phyloP scores from a whole-genome alignment of 2,329 filamentous ascomycete species.

The Diaporthe sp. region DNA sequence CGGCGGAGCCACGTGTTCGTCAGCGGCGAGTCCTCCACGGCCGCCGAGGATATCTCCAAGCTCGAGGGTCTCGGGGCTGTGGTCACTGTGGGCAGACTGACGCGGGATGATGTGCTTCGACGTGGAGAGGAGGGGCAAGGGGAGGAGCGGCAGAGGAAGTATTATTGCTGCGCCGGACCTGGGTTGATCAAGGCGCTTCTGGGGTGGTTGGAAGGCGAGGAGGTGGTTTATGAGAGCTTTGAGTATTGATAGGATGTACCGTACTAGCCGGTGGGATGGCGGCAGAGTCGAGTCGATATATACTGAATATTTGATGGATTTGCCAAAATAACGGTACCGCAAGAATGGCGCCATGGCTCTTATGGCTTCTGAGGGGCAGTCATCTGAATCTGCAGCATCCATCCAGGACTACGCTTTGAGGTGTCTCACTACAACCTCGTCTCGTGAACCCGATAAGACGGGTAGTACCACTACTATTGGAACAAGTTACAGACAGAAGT shows the following conservation, averaged over 20 bases:
- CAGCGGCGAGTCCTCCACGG: conserved; percentile 57
- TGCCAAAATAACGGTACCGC: too few relatives aligned
- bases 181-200: conserved; percentile 53
- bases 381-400: not conserved
- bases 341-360: not conserved
- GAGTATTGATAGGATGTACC: conserved; percentile 56
- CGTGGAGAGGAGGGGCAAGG: conserved; percentile 41
- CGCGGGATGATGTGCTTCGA: conserved; percentile 52
- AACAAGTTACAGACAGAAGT: not conserved
- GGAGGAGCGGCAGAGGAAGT: conserved; percentile 53
- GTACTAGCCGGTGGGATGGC: not conserved
- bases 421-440: not conserved
- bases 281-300: too few relatives aligned
- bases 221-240: conserved; percentile 70
- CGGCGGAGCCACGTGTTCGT: conserved; percentile 70
- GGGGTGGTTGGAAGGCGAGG: conserved; percentile 65
- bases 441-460: not conserved
- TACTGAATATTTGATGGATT: not conserved
- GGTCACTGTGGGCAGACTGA: conserved; percentile 52
- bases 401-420: not conserved
- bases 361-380: too few relatives aligned
- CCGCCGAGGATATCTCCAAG: conserved; percentile 34
- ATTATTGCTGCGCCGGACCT: conserved; percentile 61
- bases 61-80: conserved; percentile 47
- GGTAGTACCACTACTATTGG: not conserved